Evolutionary conservation across 2,329 filamentous ascomycete species (phyloP).

Genomic region (Aspergillus fischeri): DNA sequence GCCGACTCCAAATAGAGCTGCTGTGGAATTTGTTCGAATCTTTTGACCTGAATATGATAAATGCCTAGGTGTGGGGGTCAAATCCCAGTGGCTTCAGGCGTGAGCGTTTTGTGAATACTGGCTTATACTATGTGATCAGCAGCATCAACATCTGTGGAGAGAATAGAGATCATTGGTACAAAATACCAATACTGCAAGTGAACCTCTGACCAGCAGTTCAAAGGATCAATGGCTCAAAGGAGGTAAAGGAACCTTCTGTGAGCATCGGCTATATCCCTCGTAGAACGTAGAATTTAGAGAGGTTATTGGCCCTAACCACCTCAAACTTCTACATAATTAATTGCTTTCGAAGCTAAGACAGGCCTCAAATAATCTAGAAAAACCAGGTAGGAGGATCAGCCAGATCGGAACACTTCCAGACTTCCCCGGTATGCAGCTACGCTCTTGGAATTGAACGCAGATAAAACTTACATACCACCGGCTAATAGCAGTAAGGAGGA

Average conservation of each 20-base stretch:
- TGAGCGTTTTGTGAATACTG: background rate
- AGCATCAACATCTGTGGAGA: background rate
- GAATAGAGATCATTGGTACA: background rate
- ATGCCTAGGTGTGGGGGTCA: background rate
- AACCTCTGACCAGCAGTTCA: background rate
- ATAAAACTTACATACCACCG: conserved; percentile 22
- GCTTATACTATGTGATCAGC: no score
- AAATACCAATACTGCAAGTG: no score
- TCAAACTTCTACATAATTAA: background rate
- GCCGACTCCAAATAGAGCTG: conserved; percentile 2
- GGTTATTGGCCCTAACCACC: background rate
- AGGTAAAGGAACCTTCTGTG: background rate
- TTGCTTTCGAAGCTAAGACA: conserved; percentile 4
- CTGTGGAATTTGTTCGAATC: conserved; percentile 7
- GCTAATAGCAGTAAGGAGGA: conserved; percentile 17
- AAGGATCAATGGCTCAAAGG: background rate
- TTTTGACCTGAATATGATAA: background rate
- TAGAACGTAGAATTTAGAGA: background rate
- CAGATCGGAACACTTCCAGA: conserved; percentile 22
- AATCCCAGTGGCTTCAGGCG: background rate
- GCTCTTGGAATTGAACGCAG: conserved; percentile 18
- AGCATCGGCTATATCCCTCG: background rate
- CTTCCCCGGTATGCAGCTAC: conserved; percentile 29
- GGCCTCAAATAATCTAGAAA: conserved; percentile 13
- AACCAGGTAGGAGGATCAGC: conserved; percentile 15